A percentile compares a stretch with the other conserved stretches of the same genome.
Conservation (phyloP, 1,284 basidiomycete genomes). For the Cutaneotrichosporon sp. region DNA sequence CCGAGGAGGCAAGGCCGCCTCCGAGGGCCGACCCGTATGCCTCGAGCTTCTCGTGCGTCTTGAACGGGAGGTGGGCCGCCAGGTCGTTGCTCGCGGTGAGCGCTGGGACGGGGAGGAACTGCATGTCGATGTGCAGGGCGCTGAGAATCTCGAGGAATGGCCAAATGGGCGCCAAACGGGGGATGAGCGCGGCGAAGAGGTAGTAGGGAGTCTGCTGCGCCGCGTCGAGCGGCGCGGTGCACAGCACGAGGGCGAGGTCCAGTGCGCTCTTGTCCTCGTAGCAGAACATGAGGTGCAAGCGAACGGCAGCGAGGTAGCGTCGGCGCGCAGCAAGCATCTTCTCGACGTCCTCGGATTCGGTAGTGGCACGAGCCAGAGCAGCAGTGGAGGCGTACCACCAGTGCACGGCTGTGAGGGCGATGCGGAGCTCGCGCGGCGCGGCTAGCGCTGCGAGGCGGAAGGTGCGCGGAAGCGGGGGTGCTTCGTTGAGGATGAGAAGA, state of each 20-base stretch:
- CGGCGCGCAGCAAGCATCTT: not conserved
- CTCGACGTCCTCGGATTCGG: not conserved
- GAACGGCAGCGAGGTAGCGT: conserved; percentile 25
- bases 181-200: conserved; percentile 47
- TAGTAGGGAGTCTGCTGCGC: conserved; percentile 44
- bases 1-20: conserved; percentile 54
- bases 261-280: conserved; percentile 20
- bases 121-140: conserved; percentile 53
- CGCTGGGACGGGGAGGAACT: conserved; percentile 27
- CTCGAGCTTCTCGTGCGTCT: conserved; percentile 50
- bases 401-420: conserved; percentile 16
- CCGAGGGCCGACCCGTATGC: conserved; percentile 55
- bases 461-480: not conserved
- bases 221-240: conserved; percentile 30
- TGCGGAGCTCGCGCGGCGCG: conserved; percentile 18
- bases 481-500: conserved; percentile 1
- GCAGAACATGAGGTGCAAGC: conserved; percentile 30
- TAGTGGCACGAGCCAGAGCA: not conserved
- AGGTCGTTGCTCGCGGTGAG: conserved; percentile 8
- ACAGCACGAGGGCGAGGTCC: conserved; percentile 22
- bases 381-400: conserved; percentile 10
- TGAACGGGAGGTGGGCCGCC: conserved; percentile 42
- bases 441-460: conserved; percentile 8
- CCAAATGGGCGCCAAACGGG: conserved; percentile 46
- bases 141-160: conserved; percentile 54